Conservation (phyloP, 495 filamentous ascomycete species). For the Penicillium desertorum region DNA sequence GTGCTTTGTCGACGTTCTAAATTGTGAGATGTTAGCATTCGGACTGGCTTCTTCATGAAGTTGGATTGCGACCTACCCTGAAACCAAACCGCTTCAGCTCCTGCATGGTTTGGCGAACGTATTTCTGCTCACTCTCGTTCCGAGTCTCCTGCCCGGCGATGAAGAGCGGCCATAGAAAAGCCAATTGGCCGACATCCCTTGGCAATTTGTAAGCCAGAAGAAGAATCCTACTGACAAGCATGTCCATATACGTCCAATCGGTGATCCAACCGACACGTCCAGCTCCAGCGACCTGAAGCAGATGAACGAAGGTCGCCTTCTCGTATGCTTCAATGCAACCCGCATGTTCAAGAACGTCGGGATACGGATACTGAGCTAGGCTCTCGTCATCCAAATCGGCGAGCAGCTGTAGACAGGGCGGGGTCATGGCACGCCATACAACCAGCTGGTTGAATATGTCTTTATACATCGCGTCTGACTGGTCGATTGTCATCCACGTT, state of each 20-base stretch:
- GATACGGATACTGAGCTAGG: slow-evolving; percentile 31
- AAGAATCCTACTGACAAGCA: slow-evolving; percentile 38
- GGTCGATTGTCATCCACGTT: slow-evolving; percentile 30
- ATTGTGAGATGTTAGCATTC: slow-evolving; percentile 9
- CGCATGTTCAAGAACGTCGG: slow-evolving; percentile 38
- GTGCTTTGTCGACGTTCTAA: slow-evolving; percentile 40
- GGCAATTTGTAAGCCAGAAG: slow-evolving; percentile 36
- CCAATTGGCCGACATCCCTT: slow-evolving; percentile 40
- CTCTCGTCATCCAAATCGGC: slow-evolving; percentile 37
- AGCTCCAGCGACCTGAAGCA: slow-evolving; percentile 39
- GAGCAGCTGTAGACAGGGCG: slow-evolving; percentile 32
- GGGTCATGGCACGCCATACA: slow-evolving; percentile 37
- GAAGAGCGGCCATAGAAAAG: slow-evolving; percentile 41
- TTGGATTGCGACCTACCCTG: slow-evolving; percentile 22
- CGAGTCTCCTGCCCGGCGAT: slow-evolving; percentile 41
- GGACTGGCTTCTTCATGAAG: neutral
- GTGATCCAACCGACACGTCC: slow-evolving; percentile 33
- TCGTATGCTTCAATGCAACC: slow-evolving; percentile 46
- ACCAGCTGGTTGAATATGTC: slow-evolving; percentile 35
- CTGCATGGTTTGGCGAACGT: slow-evolving; percentile 39
- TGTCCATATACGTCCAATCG: slow-evolving; percentile 30
- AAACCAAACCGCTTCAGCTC: slow-evolving; percentile 41
- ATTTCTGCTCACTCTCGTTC: slow-evolving; percentile 35
- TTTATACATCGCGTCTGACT: slow-evolving; percentile 38
- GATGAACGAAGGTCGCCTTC: slow-evolving; percentile 40